phyloP scores from a whole-genome alignment of 2,329 filamentous ascomycete species.

The Diaporthe aspalathi region DNA sequence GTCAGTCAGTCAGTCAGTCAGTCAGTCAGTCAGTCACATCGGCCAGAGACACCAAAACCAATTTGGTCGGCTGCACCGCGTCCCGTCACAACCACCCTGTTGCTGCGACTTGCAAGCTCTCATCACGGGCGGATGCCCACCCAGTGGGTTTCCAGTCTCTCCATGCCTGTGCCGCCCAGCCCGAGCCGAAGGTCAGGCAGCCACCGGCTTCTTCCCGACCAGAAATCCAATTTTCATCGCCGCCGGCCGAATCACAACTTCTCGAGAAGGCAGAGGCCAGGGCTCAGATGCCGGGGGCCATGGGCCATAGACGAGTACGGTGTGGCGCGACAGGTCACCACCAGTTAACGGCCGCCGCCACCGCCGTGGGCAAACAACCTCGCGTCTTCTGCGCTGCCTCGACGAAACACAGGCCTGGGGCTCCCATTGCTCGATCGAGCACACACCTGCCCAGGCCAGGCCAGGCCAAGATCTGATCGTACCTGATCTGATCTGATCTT shows the following conservation, averaged over 20 bases:
- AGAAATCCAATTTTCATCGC: constrained; percentile 6
- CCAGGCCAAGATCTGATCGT: not conserved
- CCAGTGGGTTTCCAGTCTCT: not conserved
- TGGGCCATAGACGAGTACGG: not conserved
- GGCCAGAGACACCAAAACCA: too few relatives aligned
- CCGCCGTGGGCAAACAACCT: constrained; percentile 11
- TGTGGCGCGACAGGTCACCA: not conserved
- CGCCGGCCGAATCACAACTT: not conserved
- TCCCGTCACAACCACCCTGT: constrained; percentile 24
- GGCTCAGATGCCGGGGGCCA: not conserved
- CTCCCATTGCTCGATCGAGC: not conserved
- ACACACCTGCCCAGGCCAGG: not conserved
- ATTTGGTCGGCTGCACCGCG: constrained; percentile 5
- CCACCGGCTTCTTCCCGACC: constrained; percentile 15
- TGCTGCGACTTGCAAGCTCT: too few relatives aligned
- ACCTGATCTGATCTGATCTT: constrained; percentile 1
- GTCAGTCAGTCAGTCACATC: too few relatives aligned
- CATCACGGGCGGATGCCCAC: constrained; percentile 9
- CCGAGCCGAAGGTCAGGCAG: constrained; percentile 22
- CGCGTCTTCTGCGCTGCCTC: not conserved
- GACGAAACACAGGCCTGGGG: not conserved
- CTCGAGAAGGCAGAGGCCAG: not conserved
- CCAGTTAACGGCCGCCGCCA: not conserved
- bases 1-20: too few relatives aligned
- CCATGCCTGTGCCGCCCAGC: not conserved